Percentiles rank a stretch among this genome's conserved stretches.
Evolutionary conservation across 495 filamentous ascomycete species (phyloP).

Genomic region (Penicillium psychrofluorescens): DNA sequence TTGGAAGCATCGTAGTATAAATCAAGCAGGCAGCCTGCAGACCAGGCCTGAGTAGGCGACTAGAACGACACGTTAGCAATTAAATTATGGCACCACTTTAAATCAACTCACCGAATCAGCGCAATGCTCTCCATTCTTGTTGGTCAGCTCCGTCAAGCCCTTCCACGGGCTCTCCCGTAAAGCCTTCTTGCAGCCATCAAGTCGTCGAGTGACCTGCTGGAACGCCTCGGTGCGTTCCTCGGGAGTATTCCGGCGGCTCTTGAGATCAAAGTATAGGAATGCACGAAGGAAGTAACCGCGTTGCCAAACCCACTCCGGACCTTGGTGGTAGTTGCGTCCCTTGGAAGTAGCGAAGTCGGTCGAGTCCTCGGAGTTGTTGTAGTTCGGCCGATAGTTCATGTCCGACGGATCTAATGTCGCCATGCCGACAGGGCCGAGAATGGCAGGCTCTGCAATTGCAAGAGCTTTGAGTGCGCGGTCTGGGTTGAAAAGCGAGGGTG

Average conservation of each 20-base stretch:
- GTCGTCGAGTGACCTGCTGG: conserved; percentile 81
- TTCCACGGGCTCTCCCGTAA: conserved; percentile 77
- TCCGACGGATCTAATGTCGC: conserved; percentile 90
- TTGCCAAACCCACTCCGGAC: conserved; percentile 99
- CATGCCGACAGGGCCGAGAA: conserved; percentile 89
- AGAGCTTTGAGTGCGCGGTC: conserved; percentile 71
- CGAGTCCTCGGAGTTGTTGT: conserved; percentile 90
- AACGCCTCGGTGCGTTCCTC: conserved; percentile 73
- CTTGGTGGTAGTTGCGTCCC: conserved; percentile 95
- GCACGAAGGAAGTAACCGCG: conserved; percentile 91
- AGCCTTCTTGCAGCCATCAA: conserved; percentile 74
- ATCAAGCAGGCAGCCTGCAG: conserved; percentile 86
- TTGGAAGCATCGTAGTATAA: conserved; percentile 79
- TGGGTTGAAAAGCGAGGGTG: conserved; percentile 77
- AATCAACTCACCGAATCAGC: conserved; percentile 68
- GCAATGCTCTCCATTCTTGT: conserved; percentile 79
- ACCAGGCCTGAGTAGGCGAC: conserved; percentile 95
- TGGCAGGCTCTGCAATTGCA: conserved; percentile 64
- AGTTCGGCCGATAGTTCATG: conserved; percentile 86
- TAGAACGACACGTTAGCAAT: conserved; percentile 18
- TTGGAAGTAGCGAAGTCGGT: conserved; percentile 84
- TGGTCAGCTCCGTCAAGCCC: conserved; percentile 87
- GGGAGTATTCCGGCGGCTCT: conserved; percentile 49
- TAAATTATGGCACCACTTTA: not conserved
- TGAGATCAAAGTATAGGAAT: conserved; percentile 81